Evolutionary conservation across 441 rosid species (phyloP), one percentile per base, ranked within the genome.

Genomic region (Euphorbia celastroides): DNA sequence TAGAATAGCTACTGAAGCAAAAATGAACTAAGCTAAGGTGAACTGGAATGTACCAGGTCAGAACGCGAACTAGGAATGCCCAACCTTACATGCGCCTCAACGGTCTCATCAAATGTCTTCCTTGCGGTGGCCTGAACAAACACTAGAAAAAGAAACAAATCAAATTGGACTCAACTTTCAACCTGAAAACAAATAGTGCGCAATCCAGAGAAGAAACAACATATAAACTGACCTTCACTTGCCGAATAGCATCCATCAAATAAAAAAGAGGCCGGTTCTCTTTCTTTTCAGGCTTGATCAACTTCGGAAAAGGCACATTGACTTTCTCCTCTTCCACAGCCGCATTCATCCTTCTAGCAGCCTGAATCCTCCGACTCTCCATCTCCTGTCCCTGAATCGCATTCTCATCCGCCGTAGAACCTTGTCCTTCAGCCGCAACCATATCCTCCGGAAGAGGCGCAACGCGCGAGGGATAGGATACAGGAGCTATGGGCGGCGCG

Each of bases 1-100:
- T 27, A 30, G 19, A 23, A 62, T 1, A 14, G 1, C 16, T 46
- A 55, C 62, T 2, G 20, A 70, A 65, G 44, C 64, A 32, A 36
- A 38, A 46, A 58, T 17, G 56, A n/a, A n/a, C 5, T 20, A 2
- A 25, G 1, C 52, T 38, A 36, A 27, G 48, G 74, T 65, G 61
- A 25, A 22, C 7, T 22, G 32, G 31, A 38, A 51, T 54, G 25
- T 79, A 94, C 97, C 93, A 92, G 76, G 74, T 94, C 98, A 63
- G 94, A 81, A 67, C 96, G 86, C 66, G 86, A 83, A 63, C 77
- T 82, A 48, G 83, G 87, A 34, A 94, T 88, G 25, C 89, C 97
- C 80, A 92, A 77, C 62, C 84, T 78, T 20, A 86, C 99, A 70
- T 94, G 99, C 8, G 96, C 98, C 75, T 94, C 99, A 73, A 92